phyloP scores from a whole-genome alignment of 768 basidiomycete genomes.

The Leccinum rimulosum region DNA sequence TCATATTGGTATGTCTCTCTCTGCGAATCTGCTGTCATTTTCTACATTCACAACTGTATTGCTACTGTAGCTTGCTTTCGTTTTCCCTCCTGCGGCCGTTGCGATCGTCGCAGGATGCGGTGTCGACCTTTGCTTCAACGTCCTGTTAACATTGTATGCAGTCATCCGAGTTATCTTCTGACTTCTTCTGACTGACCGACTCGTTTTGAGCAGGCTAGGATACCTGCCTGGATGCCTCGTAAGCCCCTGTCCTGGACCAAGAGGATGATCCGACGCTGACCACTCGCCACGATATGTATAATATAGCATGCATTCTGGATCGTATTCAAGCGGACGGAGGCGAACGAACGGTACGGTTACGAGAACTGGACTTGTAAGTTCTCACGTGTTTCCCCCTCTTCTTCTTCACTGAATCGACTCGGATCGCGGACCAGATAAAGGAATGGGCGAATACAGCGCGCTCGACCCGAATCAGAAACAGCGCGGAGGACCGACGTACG shows the following conservation, averaged over 20 bases:
- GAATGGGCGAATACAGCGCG: constrained; percentile 21
- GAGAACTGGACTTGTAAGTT: constrained; percentile 26
- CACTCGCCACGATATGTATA: no score
- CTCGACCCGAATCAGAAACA: neutral
- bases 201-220: constrained; percentile 49
- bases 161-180: neutral
- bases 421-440: constrained; percentile 7
- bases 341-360: constrained; percentile 49
- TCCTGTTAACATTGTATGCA: constrained; percentile 71
- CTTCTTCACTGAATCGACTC: neutral
- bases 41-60: neutral
- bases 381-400: neutral
- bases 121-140: constrained; percentile 80
- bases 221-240: constrained; percentile 65
- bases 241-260: constrained; percentile 2
- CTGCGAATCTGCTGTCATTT: neutral
- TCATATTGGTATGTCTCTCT: constrained; percentile 9
- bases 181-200: neutral
- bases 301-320: constrained; percentile 87
- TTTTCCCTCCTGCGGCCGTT: constrained; percentile 79
- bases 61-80: constrained; percentile 54
- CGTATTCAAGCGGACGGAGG: constrained; percentile 78
- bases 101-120: constrained; percentile 76
- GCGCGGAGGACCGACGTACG: neutral
- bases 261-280: no score